Evolutionary conservation across 1,139 yeast species (phyloP), one percentile per base, ranked within the genome.

Genomic region (Sugiyamaella paludigena): DNA sequence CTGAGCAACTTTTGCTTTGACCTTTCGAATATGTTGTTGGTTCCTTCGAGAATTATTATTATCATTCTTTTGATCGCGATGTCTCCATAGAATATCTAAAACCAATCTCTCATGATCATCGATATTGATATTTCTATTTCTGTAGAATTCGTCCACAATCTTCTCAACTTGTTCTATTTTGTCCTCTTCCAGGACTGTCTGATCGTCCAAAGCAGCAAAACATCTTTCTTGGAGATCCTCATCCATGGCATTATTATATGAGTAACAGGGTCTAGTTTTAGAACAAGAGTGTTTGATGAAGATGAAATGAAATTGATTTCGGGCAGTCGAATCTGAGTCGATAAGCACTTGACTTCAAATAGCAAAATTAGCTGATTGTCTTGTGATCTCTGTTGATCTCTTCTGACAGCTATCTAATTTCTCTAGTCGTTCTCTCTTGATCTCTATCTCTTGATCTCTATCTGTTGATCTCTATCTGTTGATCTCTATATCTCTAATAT

Each of bases 71-170:
- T 55, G 57, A 26, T 64, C 70, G 37, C 70, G 66, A 49, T 72
- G 76, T 28, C 59, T 63, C 75, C 76, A 71, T 43, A 73, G 53
- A 12, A 72, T 66, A 42, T 71, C 75, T 53, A 73, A 59, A 5
- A 72, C 72, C 58, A 54, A 44, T 26, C 70, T 59, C 49, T 57
- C 73, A 51, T 51, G 53, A 43, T 49, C 67, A 11, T 29, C 55
- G 4, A 47, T 48, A 15, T 33, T 31, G 31, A 45, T 31, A 13
- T 38, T 33, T 42, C 53, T 45, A 10, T 46, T 46, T 1, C 57
- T 55, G 19, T 54, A 58, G 30, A 54, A 49, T 30, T 49, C 50
- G 4, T 50, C 49, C 15, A 71, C 72, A 2, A 68, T 54, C 11
- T 60, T 64, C 49, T 72, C 74, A 10, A 72, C 59, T 44, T 51